Evolutionary conservation across 257 asterid species (phyloP).

Genomic region (Plantago elongata): DNA sequence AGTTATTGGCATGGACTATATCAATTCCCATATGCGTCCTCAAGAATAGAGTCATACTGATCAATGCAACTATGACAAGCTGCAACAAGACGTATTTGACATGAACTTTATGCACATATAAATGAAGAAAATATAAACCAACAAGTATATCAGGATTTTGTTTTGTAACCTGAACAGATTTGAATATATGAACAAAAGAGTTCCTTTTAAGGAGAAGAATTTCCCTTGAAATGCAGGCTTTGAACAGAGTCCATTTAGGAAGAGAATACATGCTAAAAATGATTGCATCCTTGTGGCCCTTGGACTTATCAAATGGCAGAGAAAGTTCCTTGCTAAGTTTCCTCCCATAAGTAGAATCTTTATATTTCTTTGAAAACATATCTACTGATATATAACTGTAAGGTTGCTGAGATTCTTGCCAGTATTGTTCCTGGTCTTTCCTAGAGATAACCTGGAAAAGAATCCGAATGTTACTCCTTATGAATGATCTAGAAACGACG

Average conservation of each 20-base stretch:
- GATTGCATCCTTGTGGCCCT: constrained; percentile 35
- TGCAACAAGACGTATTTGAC: constrained; percentile 23
- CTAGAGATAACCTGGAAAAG: constrained; percentile 39
- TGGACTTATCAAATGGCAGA: constrained; percentile 34
- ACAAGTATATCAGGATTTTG: background rate
- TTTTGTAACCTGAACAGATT: constrained; percentile 38
- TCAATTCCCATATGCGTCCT: constrained; percentile 46
- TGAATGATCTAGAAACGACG: background rate
- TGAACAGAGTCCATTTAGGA: constrained; percentile 41
- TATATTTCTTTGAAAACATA: constrained; percentile 33
- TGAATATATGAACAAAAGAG: constrained; percentile 43
- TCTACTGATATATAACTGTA: constrained; percentile 37
- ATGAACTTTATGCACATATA: background rate
- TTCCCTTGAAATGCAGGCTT: constrained; percentile 50
- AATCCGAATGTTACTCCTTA: background rate
- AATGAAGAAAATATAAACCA: background rate
- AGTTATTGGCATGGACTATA: constrained; percentile 38
- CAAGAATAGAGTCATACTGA: constrained; percentile 49
- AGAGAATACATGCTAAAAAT: constrained; percentile 35
- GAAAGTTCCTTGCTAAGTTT: constrained; percentile 33
- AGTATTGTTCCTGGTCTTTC: constrained; percentile 53
- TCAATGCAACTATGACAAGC: constrained; percentile 37
- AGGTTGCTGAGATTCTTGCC: constrained; percentile 30
- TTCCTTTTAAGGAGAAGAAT: constrained; percentile 47
- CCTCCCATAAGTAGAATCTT: constrained; percentile 30